These are phyloP conservation scores for Escovopsis sp. DNA, from an alignment of 2,329 filamentous ascomycete species.

Conservation along the genomic window DNA sequence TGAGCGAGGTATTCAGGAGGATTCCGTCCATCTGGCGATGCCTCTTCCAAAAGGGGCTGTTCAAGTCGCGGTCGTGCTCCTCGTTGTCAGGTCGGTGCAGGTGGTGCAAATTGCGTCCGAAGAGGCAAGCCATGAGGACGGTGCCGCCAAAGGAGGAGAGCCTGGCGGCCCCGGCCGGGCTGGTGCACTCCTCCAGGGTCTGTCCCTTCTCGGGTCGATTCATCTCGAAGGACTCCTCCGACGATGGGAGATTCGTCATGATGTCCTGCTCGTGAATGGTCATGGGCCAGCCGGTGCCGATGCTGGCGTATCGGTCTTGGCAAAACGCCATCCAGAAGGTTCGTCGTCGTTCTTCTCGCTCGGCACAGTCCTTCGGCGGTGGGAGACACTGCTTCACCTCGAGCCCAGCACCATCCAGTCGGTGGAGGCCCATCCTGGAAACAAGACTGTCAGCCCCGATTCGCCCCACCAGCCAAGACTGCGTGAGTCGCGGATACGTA, in stretches of 20 bases:
- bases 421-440: conserved; percentile 74
- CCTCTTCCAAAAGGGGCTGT: conserved; percentile 90
- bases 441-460: neutral
- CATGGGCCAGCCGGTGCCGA: conserved; percentile 97
- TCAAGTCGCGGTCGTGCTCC: conserved; percentile 73
- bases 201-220: conserved; percentile 59
- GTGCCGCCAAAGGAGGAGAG: conserved; percentile 69
- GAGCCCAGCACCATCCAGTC: conserved; percentile 64
- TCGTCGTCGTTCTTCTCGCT: conserved; percentile 75
- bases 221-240: conserved; percentile 72
- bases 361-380: conserved; percentile 82
- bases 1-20: conserved; percentile 71
- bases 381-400: conserved; percentile 89
- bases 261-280: conserved; percentile 84
- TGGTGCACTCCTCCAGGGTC: conserved; percentile 54
- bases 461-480: too few relatives aligned
- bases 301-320: conserved; percentile 81
- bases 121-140: conserved; percentile 72
- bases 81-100: conserved; percentile 73
- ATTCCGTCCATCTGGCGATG: conserved; percentile 83
- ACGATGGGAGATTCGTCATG: conserved; percentile 66
- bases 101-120: conserved; percentile 82
- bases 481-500: too few relatives aligned
- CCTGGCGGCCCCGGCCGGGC: conserved; percentile 53
- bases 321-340: conserved; percentile 95